Conservation (phyloP, 1,139 yeast species). For the Scheffersomyces illinoinensis region DNA sequence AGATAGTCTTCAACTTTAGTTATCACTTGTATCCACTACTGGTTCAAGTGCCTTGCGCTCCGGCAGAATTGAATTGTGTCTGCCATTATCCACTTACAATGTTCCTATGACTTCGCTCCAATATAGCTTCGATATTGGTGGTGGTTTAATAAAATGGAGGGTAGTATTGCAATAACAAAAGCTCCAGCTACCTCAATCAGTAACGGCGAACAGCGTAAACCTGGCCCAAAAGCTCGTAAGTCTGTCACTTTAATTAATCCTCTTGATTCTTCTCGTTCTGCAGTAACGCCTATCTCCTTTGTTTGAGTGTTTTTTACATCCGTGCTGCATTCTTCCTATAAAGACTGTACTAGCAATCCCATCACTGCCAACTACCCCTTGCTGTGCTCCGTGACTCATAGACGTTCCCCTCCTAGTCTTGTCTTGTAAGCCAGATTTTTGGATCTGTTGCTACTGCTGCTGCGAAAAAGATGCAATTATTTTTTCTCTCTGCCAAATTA, state of each 20-base stretch:
- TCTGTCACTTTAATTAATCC: too few species aligned
- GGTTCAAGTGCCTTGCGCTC: not conserved
- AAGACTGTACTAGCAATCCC: too few species aligned
- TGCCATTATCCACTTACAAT: not conserved
- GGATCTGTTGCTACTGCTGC: not conserved
- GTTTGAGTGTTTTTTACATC: too few species aligned
- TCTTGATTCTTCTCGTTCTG: too few species aligned
- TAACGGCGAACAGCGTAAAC: too few species aligned
- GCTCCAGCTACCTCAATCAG: too few species aligned
- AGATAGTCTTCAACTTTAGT: not conserved
- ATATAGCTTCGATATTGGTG: not conserved
- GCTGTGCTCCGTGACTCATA: not conserved
- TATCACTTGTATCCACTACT: not conserved
- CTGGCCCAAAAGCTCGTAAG: too few species aligned
- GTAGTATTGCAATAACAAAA: too few species aligned
- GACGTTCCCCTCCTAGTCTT: not conserved
- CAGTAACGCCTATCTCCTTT: too few species aligned
- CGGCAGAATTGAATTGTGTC: not conserved
- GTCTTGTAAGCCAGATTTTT: not conserved
- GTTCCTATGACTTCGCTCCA: not conserved
- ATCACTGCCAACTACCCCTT: not conserved
- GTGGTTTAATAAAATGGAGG: not conserved
- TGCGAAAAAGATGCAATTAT: not conserved
- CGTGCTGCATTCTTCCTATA: too few species aligned
- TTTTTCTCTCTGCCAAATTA: not conserved